Percentiles rank a stretch among this genome's conserved stretches.
phyloP scores from a whole-genome alignment of 164 flowering plant genomes.

The Magnolia kwangsiensis region DNA sequence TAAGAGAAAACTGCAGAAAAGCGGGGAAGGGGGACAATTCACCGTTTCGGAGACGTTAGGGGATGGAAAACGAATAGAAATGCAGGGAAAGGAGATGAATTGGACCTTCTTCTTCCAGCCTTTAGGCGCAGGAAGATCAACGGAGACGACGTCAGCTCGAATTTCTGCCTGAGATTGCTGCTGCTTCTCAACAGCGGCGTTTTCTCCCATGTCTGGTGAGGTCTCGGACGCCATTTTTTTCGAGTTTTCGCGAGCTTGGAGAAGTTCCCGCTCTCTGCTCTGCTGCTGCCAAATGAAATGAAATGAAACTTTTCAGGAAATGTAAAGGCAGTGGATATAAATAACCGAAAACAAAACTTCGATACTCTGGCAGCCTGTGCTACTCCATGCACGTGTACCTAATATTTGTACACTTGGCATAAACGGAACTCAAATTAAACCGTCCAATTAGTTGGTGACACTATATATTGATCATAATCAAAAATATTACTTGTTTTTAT shows the following conservation, averaged over 20 bases:
- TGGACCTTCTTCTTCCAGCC: slow-evolving; percentile 44
- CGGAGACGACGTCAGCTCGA: slow-evolving; percentile 21
- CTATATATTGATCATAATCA: no score
- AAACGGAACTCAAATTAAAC: not conserved
- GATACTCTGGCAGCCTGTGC: not conserved
- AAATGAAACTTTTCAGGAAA: not conserved
- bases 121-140: slow-evolving; percentile 38
- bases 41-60: not conserved
- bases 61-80: not conserved
- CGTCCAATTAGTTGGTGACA: not conserved
- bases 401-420: not conserved
- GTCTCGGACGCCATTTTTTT: slow-evolving; percentile 16
- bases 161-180: not conserved
- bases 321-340: not conserved
- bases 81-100: not conserved
- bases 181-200: not conserved
- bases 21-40: not conserved
- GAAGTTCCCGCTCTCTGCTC: slow-evolving; percentile 20
- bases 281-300: not conserved
- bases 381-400: not conserved
- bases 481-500: no score
- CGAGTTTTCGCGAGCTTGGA: slow-evolving; percentile 9
- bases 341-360: not conserved
- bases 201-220: slow-evolving; percentile 12
- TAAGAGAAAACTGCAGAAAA: not conserved